phyloP scores from a whole-genome alignment of 805 yeast genomes.

The Cyberlindnera lachancei region DNA sequence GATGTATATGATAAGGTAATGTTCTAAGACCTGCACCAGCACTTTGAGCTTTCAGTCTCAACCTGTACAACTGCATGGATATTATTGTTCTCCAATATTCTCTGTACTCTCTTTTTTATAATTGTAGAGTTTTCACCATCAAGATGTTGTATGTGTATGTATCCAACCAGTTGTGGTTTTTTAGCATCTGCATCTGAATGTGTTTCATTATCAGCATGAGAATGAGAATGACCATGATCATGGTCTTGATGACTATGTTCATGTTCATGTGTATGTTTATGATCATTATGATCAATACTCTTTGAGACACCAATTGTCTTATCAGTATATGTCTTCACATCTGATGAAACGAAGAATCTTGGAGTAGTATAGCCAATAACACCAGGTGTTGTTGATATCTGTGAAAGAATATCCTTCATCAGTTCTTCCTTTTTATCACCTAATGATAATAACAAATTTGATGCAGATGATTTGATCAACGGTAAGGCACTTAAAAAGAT shows the following conservation, averaged over 20 bases:
- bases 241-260: conserved; percentile 2
- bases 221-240: conserved; percentile 5
- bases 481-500: conserved; percentile 82
- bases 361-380: conserved; percentile 83
- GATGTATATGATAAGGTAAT: no score
- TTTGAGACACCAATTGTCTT: conserved; percentile 21
- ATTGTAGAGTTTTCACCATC: conserved; percentile 58
- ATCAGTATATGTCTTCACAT: conserved; percentile 20
- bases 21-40: conserved; percentile 74
- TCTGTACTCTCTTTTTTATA: conserved; percentile 54
- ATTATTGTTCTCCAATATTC: conserved; percentile 39
- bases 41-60: conserved; percentile 52
- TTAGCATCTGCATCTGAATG: conserved; percentile 3
- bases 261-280: conserved; percentile 6
- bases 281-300: conserved; percentile 29
- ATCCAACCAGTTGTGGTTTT: conserved; percentile 49
- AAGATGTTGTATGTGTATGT: conserved; percentile 68
- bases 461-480: conserved; percentile 71
- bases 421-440: conserved; percentile 50
- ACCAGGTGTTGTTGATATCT: conserved; percentile 65
- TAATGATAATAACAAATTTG: conserved; percentile 59
- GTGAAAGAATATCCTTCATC: conserved; percentile 59
- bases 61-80: conserved; percentile 59
- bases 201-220: conserved; percentile 1
- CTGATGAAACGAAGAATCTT: conserved; percentile 73